Conservation (phyloP, 2,329 filamentous ascomycete species). For the Didymella glomerata region DNA sequence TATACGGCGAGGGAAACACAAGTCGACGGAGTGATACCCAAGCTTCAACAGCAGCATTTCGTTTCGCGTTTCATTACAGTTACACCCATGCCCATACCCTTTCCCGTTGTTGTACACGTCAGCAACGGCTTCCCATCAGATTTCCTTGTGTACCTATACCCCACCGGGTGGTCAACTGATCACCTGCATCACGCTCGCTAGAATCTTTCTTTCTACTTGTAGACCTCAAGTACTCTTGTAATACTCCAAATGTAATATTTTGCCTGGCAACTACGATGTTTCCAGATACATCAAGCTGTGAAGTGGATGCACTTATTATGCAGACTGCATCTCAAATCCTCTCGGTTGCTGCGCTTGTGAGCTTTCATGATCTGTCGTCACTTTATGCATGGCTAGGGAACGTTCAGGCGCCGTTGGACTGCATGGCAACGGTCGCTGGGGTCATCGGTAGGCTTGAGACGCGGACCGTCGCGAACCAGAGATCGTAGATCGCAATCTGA, state of each 20-base stretch:
- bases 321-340: neutral
- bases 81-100: conserved; percentile 16
- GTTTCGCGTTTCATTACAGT: conserved; percentile 18
- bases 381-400: conserved; percentile 15
- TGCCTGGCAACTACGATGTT: conserved; percentile 16
- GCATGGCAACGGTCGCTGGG: conserved; percentile 15
- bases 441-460: conserved; percentile 13
- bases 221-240: conserved; percentile 23
- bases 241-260: conserved; percentile 22
- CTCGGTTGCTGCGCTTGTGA: neutral
- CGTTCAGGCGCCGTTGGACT: conserved; percentile 15
- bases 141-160: conserved; percentile 22
- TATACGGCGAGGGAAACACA: conserved; percentile 10
- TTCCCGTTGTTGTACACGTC: conserved; percentile 12
- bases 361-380: conserved; percentile 6
- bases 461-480: conserved; percentile 23
- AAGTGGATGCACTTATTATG: neutral
- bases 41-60: conserved; percentile 18
- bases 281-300: neutral
- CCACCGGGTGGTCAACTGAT: conserved; percentile 10
- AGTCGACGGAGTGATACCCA: conserved; percentile 19
- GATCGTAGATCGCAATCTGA: conserved; percentile 19
- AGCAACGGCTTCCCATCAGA: conserved; percentile 19
- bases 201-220: conserved; percentile 22
- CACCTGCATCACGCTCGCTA: conserved; percentile 22